These are phyloP conservation scores for Chaetomidium leptoderma DNA, from an alignment of 495 filamentous ascomycete species.

Conservation along the genomic window DNA sequence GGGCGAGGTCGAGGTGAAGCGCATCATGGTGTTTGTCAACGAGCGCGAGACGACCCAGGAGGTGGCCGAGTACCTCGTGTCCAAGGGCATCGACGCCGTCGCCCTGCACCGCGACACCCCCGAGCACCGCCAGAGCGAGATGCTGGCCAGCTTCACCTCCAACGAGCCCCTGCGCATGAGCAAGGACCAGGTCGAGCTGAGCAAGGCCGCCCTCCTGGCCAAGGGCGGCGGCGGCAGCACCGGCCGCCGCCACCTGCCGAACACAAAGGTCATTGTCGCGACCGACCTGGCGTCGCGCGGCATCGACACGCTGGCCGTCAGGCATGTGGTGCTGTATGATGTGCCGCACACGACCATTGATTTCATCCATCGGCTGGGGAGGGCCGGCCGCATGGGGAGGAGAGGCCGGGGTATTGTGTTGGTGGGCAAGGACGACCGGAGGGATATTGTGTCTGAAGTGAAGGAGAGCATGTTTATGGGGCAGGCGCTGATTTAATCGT, in stretches of 20 bases:
- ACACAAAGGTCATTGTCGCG: conserved; percentile 86
- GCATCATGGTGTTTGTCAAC: conserved; percentile 95
- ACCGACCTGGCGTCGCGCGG: conserved; percentile 90
- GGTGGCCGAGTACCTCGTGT: conserved; percentile 70
- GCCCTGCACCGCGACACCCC: conserved; percentile 77
- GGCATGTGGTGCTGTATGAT: conserved; percentile 88
- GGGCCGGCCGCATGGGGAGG: conserved; percentile 88
- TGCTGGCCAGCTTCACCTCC: conserved; percentile 71
- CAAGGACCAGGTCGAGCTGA: conserved; percentile 15
- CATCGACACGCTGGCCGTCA: conserved; percentile 89
- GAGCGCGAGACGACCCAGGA: conserved; percentile 84
- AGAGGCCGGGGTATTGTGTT: conserved; percentile 85
- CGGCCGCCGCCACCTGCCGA: conserved; percentile 41
- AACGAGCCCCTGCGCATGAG: conserved; percentile 41
- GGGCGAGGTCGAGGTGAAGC: conserved; percentile 61
- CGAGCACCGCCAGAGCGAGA: conserved; percentile 65
- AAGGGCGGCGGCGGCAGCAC: conserved; percentile 17
- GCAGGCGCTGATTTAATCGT: conserved; percentile 68
- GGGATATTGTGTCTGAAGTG: conserved; percentile 87
- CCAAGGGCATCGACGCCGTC: conserved; percentile 82
- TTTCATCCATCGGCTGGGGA: conserved; percentile 90
- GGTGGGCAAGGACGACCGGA: conserved; percentile 82
- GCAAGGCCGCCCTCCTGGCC: conserved; percentile 11
- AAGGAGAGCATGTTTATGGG: conserved; percentile 92
- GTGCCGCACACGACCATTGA: conserved; percentile 94